Evolutionary conservation across 2,329 filamentous ascomycete genomes (phyloP).

Genomic region (Cytospora chrysosperma): DNA sequence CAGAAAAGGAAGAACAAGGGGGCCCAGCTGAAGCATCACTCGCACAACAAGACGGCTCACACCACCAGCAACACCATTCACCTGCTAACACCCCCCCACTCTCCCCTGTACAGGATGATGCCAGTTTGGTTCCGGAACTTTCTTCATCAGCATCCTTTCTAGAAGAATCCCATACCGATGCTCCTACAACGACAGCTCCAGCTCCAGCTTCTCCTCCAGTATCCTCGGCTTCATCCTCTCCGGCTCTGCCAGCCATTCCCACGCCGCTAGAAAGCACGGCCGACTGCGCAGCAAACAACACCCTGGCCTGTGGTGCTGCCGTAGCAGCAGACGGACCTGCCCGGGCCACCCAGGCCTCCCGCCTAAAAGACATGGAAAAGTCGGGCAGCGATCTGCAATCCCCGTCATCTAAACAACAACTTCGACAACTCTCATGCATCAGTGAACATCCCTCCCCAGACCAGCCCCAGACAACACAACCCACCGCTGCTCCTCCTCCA

Average conservation of each 20-base stretch:
- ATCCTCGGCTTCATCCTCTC: background rate
- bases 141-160: background rate
- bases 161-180: background rate
- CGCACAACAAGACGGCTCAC: background rate
- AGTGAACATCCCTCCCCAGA: conserved; percentile 32
- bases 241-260: background rate
- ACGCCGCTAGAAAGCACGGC: background rate
- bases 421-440: conserved; percentile 34
- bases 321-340: conserved; percentile 18
- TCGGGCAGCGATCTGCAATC: conserved; percentile 38
- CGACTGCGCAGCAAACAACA: background rate
- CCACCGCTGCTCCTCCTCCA: conserved; percentile 10
- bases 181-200: background rate
- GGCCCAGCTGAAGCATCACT: background rate
- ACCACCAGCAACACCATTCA: background rate
- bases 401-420: conserved; percentile 20
- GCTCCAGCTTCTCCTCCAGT: conserved; percentile 1
- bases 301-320: conserved; percentile 1
- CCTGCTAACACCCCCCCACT: background rate
- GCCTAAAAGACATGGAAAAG: conserved; percentile 17
- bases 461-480: conserved; percentile 8
- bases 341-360: conserved; percentile 15
- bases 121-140: background rate
- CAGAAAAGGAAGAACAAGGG: background rate
- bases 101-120: background rate